Evolutionary conservation across 305 asterid genomes (phyloP).

Genomic region (Withania somnifera): DNA sequence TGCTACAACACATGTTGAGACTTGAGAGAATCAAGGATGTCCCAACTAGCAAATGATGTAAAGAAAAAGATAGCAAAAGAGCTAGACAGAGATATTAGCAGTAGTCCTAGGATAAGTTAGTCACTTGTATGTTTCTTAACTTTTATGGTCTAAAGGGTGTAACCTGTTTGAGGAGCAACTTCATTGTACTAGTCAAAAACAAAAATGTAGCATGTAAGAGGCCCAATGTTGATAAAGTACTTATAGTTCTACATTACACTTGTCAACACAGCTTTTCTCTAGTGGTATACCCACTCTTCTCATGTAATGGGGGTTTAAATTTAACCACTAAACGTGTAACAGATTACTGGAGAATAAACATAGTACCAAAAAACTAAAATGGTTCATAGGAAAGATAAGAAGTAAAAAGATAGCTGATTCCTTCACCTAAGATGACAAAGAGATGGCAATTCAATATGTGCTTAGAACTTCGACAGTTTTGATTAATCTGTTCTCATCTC

Average conservation of each 20-base stretch:
- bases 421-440: neutral
- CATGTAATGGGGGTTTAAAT: neutral
- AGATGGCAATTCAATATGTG: neutral
- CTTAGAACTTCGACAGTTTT: neutral
- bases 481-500: neutral
- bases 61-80: neutral
- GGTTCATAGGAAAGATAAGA: neutral
- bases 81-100: neutral
- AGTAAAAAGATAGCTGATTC: neutral
- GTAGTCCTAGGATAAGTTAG: neutral
- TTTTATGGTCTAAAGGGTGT: neutral
- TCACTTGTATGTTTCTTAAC: neutral
- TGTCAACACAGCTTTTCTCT: neutral
- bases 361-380: neutral
- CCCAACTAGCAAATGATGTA: neutral
- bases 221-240: neutral
- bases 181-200: neutral
- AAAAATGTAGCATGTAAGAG: neutral
- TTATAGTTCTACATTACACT: neutral
- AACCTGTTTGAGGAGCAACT: neutral
- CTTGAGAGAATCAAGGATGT: neutral
- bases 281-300: neutral
- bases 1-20: neutral
- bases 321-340: neutral
- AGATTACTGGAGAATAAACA: neutral